phyloP scores from a whole-genome alignment of 257 asterid species.

The Nicotiana otophora region DNA sequence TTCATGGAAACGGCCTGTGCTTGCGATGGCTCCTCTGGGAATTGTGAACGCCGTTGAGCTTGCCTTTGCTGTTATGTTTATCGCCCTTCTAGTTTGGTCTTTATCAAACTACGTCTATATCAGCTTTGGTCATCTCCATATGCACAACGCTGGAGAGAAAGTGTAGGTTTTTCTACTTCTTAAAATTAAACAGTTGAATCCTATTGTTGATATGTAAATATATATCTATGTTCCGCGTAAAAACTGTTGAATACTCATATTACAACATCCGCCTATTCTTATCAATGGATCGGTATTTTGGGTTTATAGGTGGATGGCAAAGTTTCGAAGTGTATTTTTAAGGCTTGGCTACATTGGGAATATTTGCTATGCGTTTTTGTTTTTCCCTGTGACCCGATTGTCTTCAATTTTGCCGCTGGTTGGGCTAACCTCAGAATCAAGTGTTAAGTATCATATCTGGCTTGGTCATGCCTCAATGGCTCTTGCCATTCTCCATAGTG shows the following conservation, averaged over 20 bases:
- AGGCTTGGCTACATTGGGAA: constrained; percentile 56
- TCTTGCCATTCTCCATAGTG: constrained; percentile 46
- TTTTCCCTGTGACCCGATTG: constrained; percentile 59
- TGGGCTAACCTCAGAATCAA: constrained; percentile 67
- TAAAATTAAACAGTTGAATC: too few relatives aligned
- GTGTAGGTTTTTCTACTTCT: constrained; percentile 15
- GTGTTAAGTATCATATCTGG: constrained; percentile 78
- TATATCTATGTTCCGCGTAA: too few relatives aligned
- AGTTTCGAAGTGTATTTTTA: constrained; percentile 43
- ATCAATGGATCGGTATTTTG: background rate
- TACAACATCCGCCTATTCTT: too few relatives aligned
- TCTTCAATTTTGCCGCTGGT: constrained; percentile 60
- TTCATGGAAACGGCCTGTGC: constrained; percentile 33
- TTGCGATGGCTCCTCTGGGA: constrained; percentile 40
- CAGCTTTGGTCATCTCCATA: constrained; percentile 17
- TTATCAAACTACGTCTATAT: constrained; percentile 1
- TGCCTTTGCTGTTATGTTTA: constrained; percentile 39
- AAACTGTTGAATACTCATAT: too few relatives aligned
- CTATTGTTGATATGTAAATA: too few relatives aligned
- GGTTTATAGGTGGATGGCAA: constrained; percentile 39
- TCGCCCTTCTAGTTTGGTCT: constrained; percentile 53
- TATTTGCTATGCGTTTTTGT: constrained; percentile 53
- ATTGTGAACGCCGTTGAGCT: constrained; percentile 42
- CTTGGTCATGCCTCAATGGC: constrained; percentile 46
- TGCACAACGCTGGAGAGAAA: constrained; percentile 31